Evolutionary conservation across 108 stramenopile species (phyloP), one percentile per base, ranked within the genome.

Genomic region (Schizochytrium sp.): DNA sequence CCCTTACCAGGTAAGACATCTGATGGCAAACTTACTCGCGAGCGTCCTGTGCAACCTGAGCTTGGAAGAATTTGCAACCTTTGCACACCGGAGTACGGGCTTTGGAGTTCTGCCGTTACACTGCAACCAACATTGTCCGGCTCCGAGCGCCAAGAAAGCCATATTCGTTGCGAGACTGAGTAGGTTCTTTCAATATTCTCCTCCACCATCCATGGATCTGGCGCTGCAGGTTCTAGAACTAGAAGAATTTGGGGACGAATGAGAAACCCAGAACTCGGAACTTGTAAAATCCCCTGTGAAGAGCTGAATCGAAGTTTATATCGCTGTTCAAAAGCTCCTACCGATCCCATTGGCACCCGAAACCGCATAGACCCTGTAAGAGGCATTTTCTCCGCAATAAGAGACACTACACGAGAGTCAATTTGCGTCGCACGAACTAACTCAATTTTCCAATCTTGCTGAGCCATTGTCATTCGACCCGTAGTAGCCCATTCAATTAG

Each of bases 301-400:
- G 64, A 69, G 64, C 64, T 69, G 44, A 69, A 69, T 38, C 64
- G 64, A 0, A 69, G 64, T 44, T 38, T 12, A 38, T 28, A 69
- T 38, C 64, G 64, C 15, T 69, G 64, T 44, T 69, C 64, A 15
- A 69, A 69, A 0, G 64, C 3, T 7, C 64, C 64, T 69, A 44
- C 64, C 12, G 28, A 10, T 8, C 64, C 64, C 7, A 69, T 44
- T 38, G 64, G 64, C 5, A 69, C 64, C 42, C 64, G 64, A 69
- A 69, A 69, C 10, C 64, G 64, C 28, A 69, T 28, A 38, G 64
- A 44, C 64, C 64, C 64, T 15, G 64, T 15, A 15, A 38, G 40
- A 8, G 12, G 19, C 10, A 69, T 38, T 17, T 60, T 17, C 2
- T 60, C 59, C 28, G 19, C 59, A 17, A 60, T n/a, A n/a, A n/a